These are phyloP conservation scores for Phytopythium litorale DNA, from an alignment of 352 stramenopile species.

Conservation along the genomic window DNA sequence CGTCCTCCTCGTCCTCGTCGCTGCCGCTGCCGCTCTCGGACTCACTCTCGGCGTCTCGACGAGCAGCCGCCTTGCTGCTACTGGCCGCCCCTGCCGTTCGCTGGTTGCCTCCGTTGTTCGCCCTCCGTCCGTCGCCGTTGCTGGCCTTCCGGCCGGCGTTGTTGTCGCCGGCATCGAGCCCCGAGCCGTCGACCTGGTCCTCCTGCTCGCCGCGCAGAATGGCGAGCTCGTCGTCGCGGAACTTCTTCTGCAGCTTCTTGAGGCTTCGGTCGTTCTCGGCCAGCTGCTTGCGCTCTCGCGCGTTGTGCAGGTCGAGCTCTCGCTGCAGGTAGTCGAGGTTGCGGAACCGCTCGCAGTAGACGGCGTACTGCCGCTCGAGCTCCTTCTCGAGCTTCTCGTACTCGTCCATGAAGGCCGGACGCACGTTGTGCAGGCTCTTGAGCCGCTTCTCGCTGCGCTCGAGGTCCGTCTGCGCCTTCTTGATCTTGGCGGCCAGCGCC, in stretches of 20 bases:
- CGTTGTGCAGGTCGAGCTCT: slow-evolving; percentile 90
- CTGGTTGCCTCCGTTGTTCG: slow-evolving; percentile 40
- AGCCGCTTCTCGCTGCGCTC: slow-evolving; percentile 95
- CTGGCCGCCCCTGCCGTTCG: neutral
- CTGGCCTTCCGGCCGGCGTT: slow-evolving; percentile 12
- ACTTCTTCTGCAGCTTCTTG: slow-evolving; percentile 93
- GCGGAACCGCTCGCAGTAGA: slow-evolving; percentile 92
- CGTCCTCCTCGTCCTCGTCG: slow-evolving; percentile 36
- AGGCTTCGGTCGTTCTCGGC: slow-evolving; percentile 86
- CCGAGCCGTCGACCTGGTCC: slow-evolving; percentile 62
- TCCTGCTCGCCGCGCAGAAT: slow-evolving; percentile 88
- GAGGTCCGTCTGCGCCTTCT: slow-evolving; percentile 93
- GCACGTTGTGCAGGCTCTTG: slow-evolving; percentile 89
- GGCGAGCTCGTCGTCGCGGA: slow-evolving; percentile 88
- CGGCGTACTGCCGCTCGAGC: slow-evolving; percentile 93
- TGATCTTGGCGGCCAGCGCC: slow-evolving; percentile 89
- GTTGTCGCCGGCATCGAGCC: slow-evolving; percentile 40
- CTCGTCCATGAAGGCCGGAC: slow-evolving; percentile 97
- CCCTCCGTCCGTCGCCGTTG: slow-evolving; percentile 21
- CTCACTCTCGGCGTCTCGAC: slow-evolving; percentile 39
- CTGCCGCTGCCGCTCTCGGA: slow-evolving; percentile 40
- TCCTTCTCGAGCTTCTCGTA: slow-evolving; percentile 97
- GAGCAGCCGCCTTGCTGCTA: slow-evolving; percentile 17
- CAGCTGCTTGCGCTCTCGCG: slow-evolving; percentile 82
- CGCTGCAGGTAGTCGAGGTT: slow-evolving; percentile 97